Evolutionary conservation across 805 yeast genomes (phyloP).

Genomic region (Kluyveromyces nonfermentans): DNA sequence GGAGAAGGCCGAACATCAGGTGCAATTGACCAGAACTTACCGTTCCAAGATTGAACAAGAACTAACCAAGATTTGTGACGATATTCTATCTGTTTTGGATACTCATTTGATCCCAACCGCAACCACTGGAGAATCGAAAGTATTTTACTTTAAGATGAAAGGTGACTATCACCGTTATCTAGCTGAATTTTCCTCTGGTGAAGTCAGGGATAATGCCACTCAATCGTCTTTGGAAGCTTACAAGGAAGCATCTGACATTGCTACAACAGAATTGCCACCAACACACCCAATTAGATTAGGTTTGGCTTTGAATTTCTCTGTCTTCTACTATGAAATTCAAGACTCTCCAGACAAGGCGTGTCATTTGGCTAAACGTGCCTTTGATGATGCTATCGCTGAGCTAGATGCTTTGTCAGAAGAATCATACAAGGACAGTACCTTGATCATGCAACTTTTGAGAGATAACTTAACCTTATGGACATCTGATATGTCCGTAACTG

Average conservation of each 20-base stretch:
- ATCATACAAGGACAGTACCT: conserved; percentile 95
- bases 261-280: conserved; percentile 93
- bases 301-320: conserved; percentile 94
- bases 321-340: conserved; percentile 95
- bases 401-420: conserved; percentile 96
- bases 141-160: conserved; percentile 97
- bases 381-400: conserved; percentile 98
- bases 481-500: conserved; percentile 81
- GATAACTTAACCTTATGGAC: conserved; percentile 99
- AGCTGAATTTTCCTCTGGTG: conserved; percentile 92
- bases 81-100: conserved; percentile 78
- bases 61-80: conserved; percentile 88
- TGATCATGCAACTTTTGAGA: conserved; percentile 97
- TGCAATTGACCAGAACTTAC: conserved; percentile 81
- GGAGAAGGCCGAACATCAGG: conserved; percentile 81
- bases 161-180: conserved; percentile 99
- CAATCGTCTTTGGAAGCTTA: conserved; percentile 89
- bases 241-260: conserved; percentile 93
- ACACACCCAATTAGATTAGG: conserved; percentile 98
- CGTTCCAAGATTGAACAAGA: conserved; percentile 92
- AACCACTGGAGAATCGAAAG: conserved; percentile 94
- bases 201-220: conserved; percentile 87
- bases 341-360: conserved; percentile 99
- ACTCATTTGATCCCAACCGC: conserved; percentile 90
- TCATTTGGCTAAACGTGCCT: conserved; percentile 97